Base-by-base conservation (phyloP, 345 rosid species). In the Populus simonii region DNA sequence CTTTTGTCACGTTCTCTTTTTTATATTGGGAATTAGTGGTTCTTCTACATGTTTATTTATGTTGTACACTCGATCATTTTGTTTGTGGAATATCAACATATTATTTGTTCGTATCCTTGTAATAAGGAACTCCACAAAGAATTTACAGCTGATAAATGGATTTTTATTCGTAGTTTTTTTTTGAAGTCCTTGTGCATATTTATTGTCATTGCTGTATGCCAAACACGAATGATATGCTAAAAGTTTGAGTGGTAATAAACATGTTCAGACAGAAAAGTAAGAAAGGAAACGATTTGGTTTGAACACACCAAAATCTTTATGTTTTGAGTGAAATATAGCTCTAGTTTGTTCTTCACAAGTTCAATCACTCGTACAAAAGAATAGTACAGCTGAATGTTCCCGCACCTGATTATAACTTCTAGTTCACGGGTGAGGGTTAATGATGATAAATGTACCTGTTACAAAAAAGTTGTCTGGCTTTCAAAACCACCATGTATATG, bases 41-140 rank as follows among this genome's bases (percentile, higher is more conserved):
- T 75, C 36, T 62, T 45, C 61, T 68, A 39, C 63, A 79, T 71
- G 75, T 80, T 35, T 70, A 66, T 57, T 62, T 75, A 57, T 63
- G 67, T 1, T 39, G 72, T 57, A 75, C 80, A 6, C 57, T 39
- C 71, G 10, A 72, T 79, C 45, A 31, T 41, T 77, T 79, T 80
- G 68, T 79, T 75, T 77, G 80, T 84, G 73, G 78, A 63, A 78
- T 74, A 71, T 84, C 76, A 71, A 66, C 8, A 63, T 73, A 27
- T 38, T 47, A 71, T 61, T 61, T 68, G 70, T 63, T 78, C 12
- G 49, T 16, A 70, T 72, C 57, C 66, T 72, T 85, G 86, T 85
- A 80, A 66, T 72, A 75, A 79, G 77, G 65, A 84, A 74, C 78
- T 65, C 41, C 45, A 8, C 20, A 66, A 73, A 72, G 83, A 80